Evolutionary conservation across 1,284 basidiomycete species (phyloP), one percentile per base, ranked within the genome.

Genomic region (Mycosarcoma mackinlayi): DNA sequence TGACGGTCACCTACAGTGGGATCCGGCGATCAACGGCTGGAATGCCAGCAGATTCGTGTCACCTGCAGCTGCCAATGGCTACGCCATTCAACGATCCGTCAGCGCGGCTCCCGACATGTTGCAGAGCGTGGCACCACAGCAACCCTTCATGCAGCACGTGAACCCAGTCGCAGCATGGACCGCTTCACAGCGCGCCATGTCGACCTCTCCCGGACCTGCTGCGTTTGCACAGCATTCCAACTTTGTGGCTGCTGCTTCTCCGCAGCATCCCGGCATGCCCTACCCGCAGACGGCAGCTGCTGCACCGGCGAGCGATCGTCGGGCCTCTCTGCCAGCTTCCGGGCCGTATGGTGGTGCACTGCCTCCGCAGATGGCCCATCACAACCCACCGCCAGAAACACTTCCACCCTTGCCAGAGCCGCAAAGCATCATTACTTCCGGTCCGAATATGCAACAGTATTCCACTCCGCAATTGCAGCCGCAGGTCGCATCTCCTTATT

Each of bases 101-200:
- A 77, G 73, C 41, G 75, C 75, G 11, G 73, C 65, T 13, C 75
- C 75, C 11, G 61, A 73, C 18, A 28, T 75, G 16, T 53, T 50
- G 21, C 67, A 60, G 23, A 70, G 61, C 16, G 37, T 47, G 10
- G 39, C 39, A n/a, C 50, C 28, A 16, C n/a, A 39, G 16, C 53
- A 51, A 14, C n/a, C 51, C 6, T 23, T 39, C 21, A 37, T 39
- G 18, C 37, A 23, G 13, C 40, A 30, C 9, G 27, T 42, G 19
- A 50, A 55, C 23, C 49, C 60, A 6, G 41, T 53, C 0, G 50
- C 48, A 7, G 48, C 51, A 3, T 72, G 69, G 69, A 39, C 56
- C 3, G 55, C 62, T 11, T 31, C 57, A 4, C 73, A 73, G 49
- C 55, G 61, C 23, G 38, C 69, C 28, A 56, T 69, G 54, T 69